Evolutionary conservation across 129 eudicot species (phyloP), one percentile per base, ranked within the genome.

Genomic region (Dittrichia graveolens): DNA sequence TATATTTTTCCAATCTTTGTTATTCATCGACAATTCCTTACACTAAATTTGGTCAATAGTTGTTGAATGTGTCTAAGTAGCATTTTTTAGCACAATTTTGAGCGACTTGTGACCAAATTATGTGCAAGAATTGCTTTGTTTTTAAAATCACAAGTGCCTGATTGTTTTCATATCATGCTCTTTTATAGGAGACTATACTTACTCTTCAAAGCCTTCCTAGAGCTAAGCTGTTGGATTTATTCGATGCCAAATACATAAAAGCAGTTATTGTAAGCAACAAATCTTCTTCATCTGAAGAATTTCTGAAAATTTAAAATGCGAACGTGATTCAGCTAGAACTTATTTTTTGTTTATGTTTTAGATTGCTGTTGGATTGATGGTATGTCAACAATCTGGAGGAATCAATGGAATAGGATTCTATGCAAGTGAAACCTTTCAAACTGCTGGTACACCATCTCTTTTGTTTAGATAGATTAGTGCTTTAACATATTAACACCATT

Each of bases 331-430:
- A 65, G 15, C 16, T 66, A 59, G 0, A 44, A 76, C n/a, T 13
- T 63, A 9, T 13, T 54, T 24, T 52, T 13, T 13, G 16, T 11
- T 50, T 59, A 35, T 75, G 50, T 56, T 85, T 40, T 67, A 92
- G 98, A 85, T 92, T 85, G 98, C 89, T 74, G 95, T 87, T 4
- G 98, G 98, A 73, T 65, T 92, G 69, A 92, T 92, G 98, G 69
- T 83, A 19, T 92, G 89, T 62, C 98, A 92, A 78, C 98, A 92
- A 80, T 69, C 87, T 31, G 88, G 88, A 67, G 98, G 98, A 46
- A 86, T 89, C 72, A 92, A 92, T 59, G 98, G 94, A 45, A 81
- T 92, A 24, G 95, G 96, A 74, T 92, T 92, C 76, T 92, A 92
- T 71, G 85, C 85, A 31, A 87, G 87, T 37, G 74, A 89, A 77